Base-by-base conservation (phyloP, 2,329 filamentous ascomycete genomes). In the Pseudohalonectria lignicola region DNA sequence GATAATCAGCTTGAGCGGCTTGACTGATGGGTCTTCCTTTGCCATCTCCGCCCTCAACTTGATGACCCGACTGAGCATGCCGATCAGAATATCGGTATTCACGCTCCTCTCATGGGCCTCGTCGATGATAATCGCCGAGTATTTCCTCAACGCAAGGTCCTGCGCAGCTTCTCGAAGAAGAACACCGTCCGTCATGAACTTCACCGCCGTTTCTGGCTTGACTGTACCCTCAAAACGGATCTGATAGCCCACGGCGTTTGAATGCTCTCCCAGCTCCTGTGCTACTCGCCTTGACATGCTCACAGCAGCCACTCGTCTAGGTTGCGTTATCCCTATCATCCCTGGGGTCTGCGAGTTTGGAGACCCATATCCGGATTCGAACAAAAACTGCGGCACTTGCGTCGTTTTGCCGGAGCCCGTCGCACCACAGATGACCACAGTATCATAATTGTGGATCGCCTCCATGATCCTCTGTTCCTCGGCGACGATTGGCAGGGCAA, bases 141-240 rank as follows among this genome's bases (percentile, higher is more conserved):
- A 98, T 49, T 93, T 93, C 36, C 73, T 76, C 32, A 98, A 63
- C 0, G 86, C 72, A 52, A 96, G 86, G 54, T 98, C 92, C 46
- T 92, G 80, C 1, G 85, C 80, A 39, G 95, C 82, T 59, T 98
- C 92, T 40, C 92, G 80, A 9, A 98, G 71, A 42, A 98, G 66
- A 20, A 98, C 87, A 71, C 92, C 92, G 58, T 98, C 92, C 0
- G 92, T 98, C 88, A 98, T 95, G 62, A 96, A 98, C 57, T 98
- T 98, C 56, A 98, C 76, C 5, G 86, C 83, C 0, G 92, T 98
- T 37, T 86, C 81, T 20, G 78, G 67, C 35, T 79, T 76, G 2
- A 83, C 79, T 0, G 80, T 90, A 36, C 82, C 86, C 53, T 98
- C 92, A 47, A 96, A 98, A 18, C 93, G 82, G 49, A 98, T 95